Evolutionary conservation across 1,284 basidiomycete genomes (phyloP), one percentile per base, ranked within the genome.

Genomic region (Pterulicium gracile): DNA sequence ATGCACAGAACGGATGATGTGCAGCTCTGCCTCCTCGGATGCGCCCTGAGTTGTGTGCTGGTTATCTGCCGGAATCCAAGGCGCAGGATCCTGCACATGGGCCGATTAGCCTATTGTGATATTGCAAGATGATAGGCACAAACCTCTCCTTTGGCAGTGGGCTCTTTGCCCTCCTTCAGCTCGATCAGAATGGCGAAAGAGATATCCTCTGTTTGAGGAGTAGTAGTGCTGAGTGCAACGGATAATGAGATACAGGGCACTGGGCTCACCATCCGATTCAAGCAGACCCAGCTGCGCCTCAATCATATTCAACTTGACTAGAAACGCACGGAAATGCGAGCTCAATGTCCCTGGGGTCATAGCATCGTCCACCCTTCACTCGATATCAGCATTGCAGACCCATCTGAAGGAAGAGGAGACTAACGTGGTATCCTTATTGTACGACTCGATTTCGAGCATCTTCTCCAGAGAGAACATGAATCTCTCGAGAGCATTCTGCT

Each of bases 101-200:
- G 10, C 12, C 15, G 12, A 34, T 10, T 34, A 34, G 74, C 63
- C n/a, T n/a, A n/a, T n/a, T n/a, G n/a, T n/a, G n/a, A n/a, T n/a
- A n/a, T n/a, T n/a, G n/a, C n/a, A n/a, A n/a, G n/a, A n/a, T n/a
- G n/a, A n/a, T n/a, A n/a, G n/a, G n/a, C n/a, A n/a, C 27, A 10
- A 10, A 32, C 27, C 27, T 76, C 73, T 48, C 67, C 67, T 23
- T 67, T 62, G 5, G 72, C 65, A 2, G 75, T 68, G 1, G 86
- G 83, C 7, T 73, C 70, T 36, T 70, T 69, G 34, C 79, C 76
- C 50, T 91, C 85, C 51, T 76, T 75, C 49, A 93, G 73, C 58
- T 96, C 91, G 18, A 95, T 64, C 4, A 94, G 61, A 34, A 95
- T 77, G 0, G 83, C 81, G 54, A 95, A 97, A 0, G 88, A 85